phyloP scores from a whole-genome alignment of 768 basidiomycete genomes.

The Clavaria fumosa region DNA sequence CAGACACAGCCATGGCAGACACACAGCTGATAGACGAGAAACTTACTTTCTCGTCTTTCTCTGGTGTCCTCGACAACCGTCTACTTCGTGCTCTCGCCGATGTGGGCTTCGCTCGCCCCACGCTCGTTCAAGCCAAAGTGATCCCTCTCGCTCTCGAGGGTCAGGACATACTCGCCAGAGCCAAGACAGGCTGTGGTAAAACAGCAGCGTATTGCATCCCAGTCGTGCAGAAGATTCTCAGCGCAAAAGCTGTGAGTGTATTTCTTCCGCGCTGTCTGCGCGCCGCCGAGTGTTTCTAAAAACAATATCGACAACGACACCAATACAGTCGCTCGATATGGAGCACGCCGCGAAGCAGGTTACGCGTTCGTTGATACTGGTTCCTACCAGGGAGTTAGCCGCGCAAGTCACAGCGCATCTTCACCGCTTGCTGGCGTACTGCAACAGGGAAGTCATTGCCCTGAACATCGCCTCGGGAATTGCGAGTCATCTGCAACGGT shows the following conservation, averaged over 20 bases:
- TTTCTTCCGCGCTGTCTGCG: slow-evolving; percentile 7
- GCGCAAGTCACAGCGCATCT: slow-evolving; percentile 77
- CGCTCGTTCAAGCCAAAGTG: slow-evolving; percentile 79
- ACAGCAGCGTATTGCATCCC: slow-evolving; percentile 94
- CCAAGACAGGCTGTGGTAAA: slow-evolving; percentile 93
- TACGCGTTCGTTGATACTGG: slow-evolving; percentile 66
- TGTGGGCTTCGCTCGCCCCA: slow-evolving; percentile 79
- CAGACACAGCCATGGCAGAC: slow-evolving; percentile 32
- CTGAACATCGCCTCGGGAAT: slow-evolving; percentile 69
- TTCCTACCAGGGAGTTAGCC: slow-evolving; percentile 85
- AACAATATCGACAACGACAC: neutral
- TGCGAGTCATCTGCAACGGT: slow-evolving; percentile 60
- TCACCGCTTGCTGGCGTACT: slow-evolving; percentile 52
- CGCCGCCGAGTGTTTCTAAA: neutral
- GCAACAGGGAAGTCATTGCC: slow-evolving; percentile 54
- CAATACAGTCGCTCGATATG: slow-evolving; percentile 21
- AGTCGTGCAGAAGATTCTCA: slow-evolving; percentile 74
- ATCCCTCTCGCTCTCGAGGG: slow-evolving; percentile 87
- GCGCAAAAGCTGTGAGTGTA: slow-evolving; percentile 56
- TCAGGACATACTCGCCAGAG: slow-evolving; percentile 82
- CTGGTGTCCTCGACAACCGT: slow-evolving; percentile 69
- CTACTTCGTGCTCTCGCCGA: slow-evolving; percentile 83
- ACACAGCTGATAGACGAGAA: slow-evolving; percentile 31
- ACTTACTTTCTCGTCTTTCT: slow-evolving; percentile 43
- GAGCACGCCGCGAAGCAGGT: slow-evolving; percentile 30